Evolutionary conservation across 495 filamentous ascomycete species (phyloP).

Genomic region (Aspergillus indologenus): DNA sequence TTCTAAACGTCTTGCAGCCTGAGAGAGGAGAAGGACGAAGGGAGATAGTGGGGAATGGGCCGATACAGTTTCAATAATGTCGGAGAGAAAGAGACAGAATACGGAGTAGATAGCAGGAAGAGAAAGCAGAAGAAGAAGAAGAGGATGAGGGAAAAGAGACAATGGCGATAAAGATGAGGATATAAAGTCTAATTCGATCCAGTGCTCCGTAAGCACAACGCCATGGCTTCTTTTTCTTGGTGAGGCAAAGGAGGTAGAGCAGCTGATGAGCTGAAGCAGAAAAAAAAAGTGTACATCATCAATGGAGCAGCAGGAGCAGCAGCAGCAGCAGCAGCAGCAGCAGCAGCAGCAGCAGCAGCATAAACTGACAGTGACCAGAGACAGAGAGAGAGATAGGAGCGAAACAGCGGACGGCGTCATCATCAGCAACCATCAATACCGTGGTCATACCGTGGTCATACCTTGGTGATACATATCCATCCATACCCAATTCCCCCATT

Average conservation of each 20-base stretch:
- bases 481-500: not conserved
- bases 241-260: not conserved
- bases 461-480: not conserved
- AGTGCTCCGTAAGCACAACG: not conserved
- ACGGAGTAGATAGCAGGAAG: too few relatives aligned
- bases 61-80: not conserved
- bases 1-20: not conserved
- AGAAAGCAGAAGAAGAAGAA: constrained; percentile 68
- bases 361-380: not conserved
- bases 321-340: not conserved
- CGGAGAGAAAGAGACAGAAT: constrained; percentile 72
- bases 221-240: not conserved
- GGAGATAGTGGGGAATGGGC: constrained; percentile 10
- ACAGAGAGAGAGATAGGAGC: constrained; percentile 2
- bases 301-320: not conserved
- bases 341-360: not conserved
- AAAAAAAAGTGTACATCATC: not conserved
- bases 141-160: constrained; percentile 27
- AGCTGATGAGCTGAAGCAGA: constrained; percentile 1
- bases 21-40: constrained; percentile 2
- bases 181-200: not conserved
- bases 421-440: not conserved
- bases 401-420: too few relatives aligned
- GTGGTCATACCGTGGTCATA: not conserved
- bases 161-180: not conserved